Evolutionary conservation across 2,329 filamentous ascomycete genomes (phyloP).

Genomic region (Colletotrichum horii): DNA sequence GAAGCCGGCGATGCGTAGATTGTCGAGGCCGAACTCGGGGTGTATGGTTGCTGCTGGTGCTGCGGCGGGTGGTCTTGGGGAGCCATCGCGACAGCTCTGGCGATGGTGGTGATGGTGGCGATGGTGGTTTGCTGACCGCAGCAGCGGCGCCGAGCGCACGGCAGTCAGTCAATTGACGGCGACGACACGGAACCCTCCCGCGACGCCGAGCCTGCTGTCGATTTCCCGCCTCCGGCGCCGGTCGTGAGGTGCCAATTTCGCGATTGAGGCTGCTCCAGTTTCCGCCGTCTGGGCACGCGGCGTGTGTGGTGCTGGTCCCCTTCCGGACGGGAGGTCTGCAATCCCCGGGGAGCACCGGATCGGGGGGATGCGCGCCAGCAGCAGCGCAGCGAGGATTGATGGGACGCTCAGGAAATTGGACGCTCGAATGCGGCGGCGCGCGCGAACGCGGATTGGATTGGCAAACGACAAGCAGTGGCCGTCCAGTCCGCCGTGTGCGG

Average conservation of each 20-base stretch:
- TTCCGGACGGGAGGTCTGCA: neutral
- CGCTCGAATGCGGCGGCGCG: neutral
- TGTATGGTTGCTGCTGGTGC: neutral
- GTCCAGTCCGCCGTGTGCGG: neutral
- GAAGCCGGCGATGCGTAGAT: constrained; percentile 13
- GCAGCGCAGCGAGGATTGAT: neutral
- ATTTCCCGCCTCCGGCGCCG: neutral
- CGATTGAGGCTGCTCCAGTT: neutral
- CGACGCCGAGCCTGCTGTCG: neutral
- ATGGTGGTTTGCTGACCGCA: neutral
- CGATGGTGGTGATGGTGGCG: neutral
- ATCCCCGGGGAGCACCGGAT: neutral
- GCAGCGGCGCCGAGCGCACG: neutral
- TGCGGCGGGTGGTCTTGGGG: neutral
- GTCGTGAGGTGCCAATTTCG: neutral
- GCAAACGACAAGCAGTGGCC: neutral
- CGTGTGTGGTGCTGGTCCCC: neutral
- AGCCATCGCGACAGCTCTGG: neutral
- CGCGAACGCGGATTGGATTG: neutral
- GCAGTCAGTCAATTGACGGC: neutral
- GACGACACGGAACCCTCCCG: neutral
- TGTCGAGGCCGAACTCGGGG: constrained; percentile 7
- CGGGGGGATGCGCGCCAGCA: neutral
- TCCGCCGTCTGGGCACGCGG: neutral
- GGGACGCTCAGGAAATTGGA: neutral